phyloP scores from a whole-genome alignment of 2,329 filamentous ascomycete genomes.

The Exophiala viscosa region DNA sequence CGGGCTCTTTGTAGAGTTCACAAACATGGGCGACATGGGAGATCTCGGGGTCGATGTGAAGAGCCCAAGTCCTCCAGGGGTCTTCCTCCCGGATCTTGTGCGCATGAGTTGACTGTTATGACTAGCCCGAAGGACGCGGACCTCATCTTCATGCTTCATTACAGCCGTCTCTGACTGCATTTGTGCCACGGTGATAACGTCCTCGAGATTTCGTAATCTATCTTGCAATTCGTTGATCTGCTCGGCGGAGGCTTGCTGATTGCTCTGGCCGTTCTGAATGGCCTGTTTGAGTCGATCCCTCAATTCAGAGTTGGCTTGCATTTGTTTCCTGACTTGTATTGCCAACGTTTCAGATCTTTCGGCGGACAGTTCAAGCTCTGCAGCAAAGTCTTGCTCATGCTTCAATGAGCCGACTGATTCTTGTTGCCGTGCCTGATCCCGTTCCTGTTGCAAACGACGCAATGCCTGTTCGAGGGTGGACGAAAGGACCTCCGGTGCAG shows the following conservation, averaged over 20 bases:
- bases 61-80: slow-evolving; percentile 29
- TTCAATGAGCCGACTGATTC: slow-evolving; percentile 70
- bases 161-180: slow-evolving; percentile 82
- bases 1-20: slow-evolving; percentile 51
- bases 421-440: slow-evolving; percentile 52
- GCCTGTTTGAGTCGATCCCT: slow-evolving; percentile 73
- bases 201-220: slow-evolving; percentile 76
- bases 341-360: slow-evolving; percentile 76
- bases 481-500: slow-evolving; percentile 60
- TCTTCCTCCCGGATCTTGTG: slow-evolving; percentile 54
- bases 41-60: slow-evolving; percentile 53
- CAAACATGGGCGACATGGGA: slow-evolving; percentile 61
- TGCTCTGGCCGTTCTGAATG: slow-evolving; percentile 75
- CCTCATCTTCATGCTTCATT: slow-evolving; percentile 78
- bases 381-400: slow-evolving; percentile 62
- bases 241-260: slow-evolving; percentile 73
- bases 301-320: slow-evolving; percentile 71
- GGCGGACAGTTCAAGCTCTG: slow-evolving; percentile 69
- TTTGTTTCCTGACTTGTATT: slow-evolving; percentile 71
- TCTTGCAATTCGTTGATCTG: slow-evolving; percentile 81
- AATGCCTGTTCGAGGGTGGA: slow-evolving; percentile 70
- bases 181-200: slow-evolving; percentile 77
- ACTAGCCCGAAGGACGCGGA: slow-evolving; percentile 69
- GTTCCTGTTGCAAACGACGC: slow-evolving; percentile 65
- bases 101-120: slow-evolving; percentile 74